A percentile compares a stretch with the other conserved stretches of the same genome.
Conservation (phyloP, 225 moss, liverwort and hornwort genomes). For the Sphagnum contortum region DNA sequence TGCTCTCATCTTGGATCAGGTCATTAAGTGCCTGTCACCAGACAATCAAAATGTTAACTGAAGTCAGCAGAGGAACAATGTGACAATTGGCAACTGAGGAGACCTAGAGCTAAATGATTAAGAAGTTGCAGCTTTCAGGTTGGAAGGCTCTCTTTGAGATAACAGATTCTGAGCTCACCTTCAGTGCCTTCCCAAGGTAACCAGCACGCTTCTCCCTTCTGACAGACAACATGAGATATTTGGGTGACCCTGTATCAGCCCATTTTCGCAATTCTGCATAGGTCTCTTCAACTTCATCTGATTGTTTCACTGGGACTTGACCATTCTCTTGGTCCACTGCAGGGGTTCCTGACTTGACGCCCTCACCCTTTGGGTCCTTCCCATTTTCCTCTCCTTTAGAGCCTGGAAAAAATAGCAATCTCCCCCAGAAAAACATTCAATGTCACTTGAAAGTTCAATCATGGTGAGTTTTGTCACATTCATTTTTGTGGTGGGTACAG, state of each 20-base stretch:
- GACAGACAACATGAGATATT: conserved; percentile 62
- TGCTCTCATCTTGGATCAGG: conserved; percentile 88
- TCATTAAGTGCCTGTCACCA: conserved; percentile 67
- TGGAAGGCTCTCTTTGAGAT: too few relatives aligned
- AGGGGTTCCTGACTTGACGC: conserved; percentile 9
- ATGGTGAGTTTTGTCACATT: too few relatives aligned
- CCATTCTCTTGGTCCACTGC: conserved; percentile 19
- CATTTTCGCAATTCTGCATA: conserved; percentile 86
- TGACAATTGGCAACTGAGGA: too few relatives aligned
- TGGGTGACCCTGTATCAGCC: conserved; percentile 65
- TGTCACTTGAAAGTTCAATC: too few relatives aligned
- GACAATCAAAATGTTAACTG: neutral
- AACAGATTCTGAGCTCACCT: conserved; percentile 26
- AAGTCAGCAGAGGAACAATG: too few relatives aligned
- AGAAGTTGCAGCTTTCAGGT: too few relatives aligned
- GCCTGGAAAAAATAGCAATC: neutral
- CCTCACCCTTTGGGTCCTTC: conserved; percentile 8
- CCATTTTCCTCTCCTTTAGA: neutral
- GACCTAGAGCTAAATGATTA: too few relatives aligned
- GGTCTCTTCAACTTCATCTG: conserved; percentile 62
- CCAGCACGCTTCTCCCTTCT: conserved; percentile 77
- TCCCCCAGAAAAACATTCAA: too few relatives aligned
- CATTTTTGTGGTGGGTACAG: too few relatives aligned
- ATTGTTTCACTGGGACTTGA: conserved; percentile 6
- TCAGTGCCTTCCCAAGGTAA: conserved; percentile 72